A percentile compares a stretch with the other conserved stretches of the same genome.
Conservation (phyloP, 495 filamentous ascomycete genomes). For the Aspergillus ostianus region DNA sequence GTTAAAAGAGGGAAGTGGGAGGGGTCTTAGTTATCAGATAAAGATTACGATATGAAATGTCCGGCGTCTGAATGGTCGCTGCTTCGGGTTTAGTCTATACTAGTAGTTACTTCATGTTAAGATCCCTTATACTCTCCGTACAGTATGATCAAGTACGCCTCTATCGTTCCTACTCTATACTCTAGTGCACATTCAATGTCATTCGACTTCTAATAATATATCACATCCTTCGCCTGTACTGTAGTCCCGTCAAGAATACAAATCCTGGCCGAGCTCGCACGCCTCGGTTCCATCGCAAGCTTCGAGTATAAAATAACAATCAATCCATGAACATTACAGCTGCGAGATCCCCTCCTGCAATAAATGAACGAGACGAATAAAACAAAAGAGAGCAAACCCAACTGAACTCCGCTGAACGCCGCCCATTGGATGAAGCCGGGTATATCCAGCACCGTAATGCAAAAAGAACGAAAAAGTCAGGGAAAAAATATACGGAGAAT, state of each 20-base stretch:
- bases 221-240: slow-evolving; percentile 12
- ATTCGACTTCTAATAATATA: slow-evolving; percentile 15
- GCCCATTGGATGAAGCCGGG: slow-evolving; percentile 50
- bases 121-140: too few species aligned
- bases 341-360: slow-evolving; percentile 21
- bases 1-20: slow-evolving; percentile 18
- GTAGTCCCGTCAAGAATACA: slow-evolving; percentile 10
- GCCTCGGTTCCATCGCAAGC: neutral
- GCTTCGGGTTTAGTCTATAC: neutral
- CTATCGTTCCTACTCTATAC: too few species aligned
- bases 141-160: too few species aligned
- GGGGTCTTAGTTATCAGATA: neutral
- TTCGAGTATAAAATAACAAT: slow-evolving; percentile 14
- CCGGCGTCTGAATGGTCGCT: neutral
- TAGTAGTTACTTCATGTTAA: too few species aligned
- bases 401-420: slow-evolving; percentile 39
- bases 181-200: neutral
- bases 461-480: slow-evolving; percentile 19
- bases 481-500: slow-evolving; percentile 42
- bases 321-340: slow-evolving; percentile 27
- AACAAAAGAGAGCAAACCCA: slow-evolving; percentile 23
- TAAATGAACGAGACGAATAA: slow-evolving; percentile 18
- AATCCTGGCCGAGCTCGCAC: neutral
- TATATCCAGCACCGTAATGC: slow-evolving; percentile 57
- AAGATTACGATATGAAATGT: slow-evolving; percentile 1